A percentile compares a stretch with the other conserved stretches of the same genome.
Conservation (phyloP, 176 grass and related monocot species). For the Oryza australiensis region DNA sequence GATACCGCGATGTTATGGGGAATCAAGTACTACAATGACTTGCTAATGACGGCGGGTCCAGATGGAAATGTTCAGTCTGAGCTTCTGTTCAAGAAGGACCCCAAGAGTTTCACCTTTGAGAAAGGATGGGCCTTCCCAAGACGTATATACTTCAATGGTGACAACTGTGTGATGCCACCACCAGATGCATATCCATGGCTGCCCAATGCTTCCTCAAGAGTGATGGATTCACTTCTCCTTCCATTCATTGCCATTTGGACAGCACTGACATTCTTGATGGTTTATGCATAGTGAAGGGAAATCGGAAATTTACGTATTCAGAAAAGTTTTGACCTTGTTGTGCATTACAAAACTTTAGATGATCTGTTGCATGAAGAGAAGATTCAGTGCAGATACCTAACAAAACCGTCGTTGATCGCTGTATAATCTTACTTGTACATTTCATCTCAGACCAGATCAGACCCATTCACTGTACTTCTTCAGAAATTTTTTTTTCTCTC, state of each 20-base stretch:
- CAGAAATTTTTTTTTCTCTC: background rate
- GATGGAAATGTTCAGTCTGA: slow-evolving; percentile 85
- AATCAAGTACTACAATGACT: slow-evolving; percentile 85
- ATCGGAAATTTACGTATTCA: background rate
- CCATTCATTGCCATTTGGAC: slow-evolving; percentile 5
- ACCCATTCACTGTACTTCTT: background rate
- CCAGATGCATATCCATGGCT: slow-evolving; percentile 79
- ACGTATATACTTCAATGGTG: slow-evolving; percentile 79
- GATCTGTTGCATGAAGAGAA: background rate
- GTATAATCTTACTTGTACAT: slow-evolving; percentile 31
- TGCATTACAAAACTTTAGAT: background rate
- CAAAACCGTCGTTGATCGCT: background rate
- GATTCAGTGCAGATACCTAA: slow-evolving; percentile 7
- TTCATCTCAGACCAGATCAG: background rate
- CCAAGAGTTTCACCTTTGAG: slow-evolving; percentile 64
- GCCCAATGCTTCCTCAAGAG: slow-evolving; percentile 55
- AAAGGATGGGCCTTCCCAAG: slow-evolving; percentile 91
- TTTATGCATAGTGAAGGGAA: background rate
- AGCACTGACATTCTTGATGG: slow-evolving; percentile 28
- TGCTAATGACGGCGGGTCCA: slow-evolving; percentile 60
- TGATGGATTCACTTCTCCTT: slow-evolving; percentile 33
- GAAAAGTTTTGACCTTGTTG: slow-evolving; percentile 33
- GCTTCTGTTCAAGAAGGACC: slow-evolving; percentile 73
- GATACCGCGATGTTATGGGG: slow-evolving; percentile 90
- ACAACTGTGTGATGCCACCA: slow-evolving; percentile 87